Percentiles rank a stretch among this genome's conserved stretches.
Evolutionary conservation across 1,284 basidiomycete genomes (phyloP).

Genomic region (Cryptococcus wingfieldii): DNA sequence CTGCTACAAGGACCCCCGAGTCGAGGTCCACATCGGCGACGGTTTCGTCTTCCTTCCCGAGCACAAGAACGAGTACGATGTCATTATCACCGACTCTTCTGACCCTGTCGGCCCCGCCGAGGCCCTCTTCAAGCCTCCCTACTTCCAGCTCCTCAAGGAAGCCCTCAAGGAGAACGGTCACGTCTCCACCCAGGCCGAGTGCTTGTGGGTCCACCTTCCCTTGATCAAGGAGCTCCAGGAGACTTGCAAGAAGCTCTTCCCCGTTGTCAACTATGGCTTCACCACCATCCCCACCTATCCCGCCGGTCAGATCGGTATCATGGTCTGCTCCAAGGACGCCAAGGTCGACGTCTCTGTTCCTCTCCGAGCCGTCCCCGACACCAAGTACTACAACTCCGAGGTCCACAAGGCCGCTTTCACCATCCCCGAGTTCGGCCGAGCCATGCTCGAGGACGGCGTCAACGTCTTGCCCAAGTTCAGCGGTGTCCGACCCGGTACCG

Average conservation of each 20-base stretch:
- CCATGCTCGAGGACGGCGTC: conserved; percentile 66
- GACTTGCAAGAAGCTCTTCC: conserved; percentile 75
- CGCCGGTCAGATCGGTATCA: conserved; percentile 93
- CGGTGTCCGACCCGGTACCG: conserved; percentile 51
- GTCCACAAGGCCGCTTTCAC: conserved; percentile 78
- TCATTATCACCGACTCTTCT: conserved; percentile 97
- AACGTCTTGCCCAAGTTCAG: conserved; percentile 66
- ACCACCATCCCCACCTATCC: conserved; percentile 98
- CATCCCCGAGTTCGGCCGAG: conserved; percentile 85
- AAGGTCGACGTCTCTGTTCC: conserved; percentile 68
- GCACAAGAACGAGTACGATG: conserved; percentile 87
- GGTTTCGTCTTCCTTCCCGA: conserved; percentile 95
- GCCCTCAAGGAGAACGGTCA: conserved; percentile 86
- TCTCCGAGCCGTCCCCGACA: conserved; percentile 62
- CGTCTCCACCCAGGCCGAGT: conserved; percentile 96
- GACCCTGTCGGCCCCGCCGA: conserved; percentile 96
- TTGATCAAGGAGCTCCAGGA: conserved; percentile 76
- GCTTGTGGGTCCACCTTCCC: conserved; percentile 88
- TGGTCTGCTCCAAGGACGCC: conserved; percentile 78
- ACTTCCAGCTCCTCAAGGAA: conserved; percentile 90
- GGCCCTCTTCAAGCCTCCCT: conserved; percentile 92
- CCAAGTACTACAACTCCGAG: conserved; percentile 79
- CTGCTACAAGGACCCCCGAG: conserved; percentile 76
- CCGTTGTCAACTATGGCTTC: conserved; percentile 84
- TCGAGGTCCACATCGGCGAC: conserved; percentile 87